phyloP scores from a whole-genome alignment of 2,329 filamentous ascomycete genomes.

The Chaetomium olivaceum region DNA sequence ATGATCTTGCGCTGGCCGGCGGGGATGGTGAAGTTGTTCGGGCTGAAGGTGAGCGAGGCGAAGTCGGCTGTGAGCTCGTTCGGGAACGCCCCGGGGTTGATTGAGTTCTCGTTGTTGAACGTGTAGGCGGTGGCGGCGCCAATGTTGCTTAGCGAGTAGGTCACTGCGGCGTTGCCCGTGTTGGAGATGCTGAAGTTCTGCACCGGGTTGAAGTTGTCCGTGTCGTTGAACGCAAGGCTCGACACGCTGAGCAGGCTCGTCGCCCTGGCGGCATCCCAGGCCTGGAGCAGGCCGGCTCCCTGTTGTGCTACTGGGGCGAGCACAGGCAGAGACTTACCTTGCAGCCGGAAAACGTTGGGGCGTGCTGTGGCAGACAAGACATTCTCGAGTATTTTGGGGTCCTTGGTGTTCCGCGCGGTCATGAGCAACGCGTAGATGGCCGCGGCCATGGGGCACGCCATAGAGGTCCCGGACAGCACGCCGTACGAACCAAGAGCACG shows the following conservation, averaged over 20 bases:
- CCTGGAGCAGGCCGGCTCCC: slow-evolving; percentile 61
- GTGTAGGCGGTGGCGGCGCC: slow-evolving; percentile 58
- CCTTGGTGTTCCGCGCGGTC: slow-evolving; percentile 52
- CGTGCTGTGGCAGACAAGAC: slow-evolving; percentile 52
- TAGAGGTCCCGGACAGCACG: slow-evolving; percentile 55
- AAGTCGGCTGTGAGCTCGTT: slow-evolving; percentile 45
- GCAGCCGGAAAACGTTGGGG: slow-evolving; percentile 52
- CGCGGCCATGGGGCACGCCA: slow-evolving; percentile 53
- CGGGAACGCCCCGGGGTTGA: slow-evolving; percentile 47
- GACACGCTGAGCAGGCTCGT: slow-evolving; percentile 55
- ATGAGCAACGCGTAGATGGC: slow-evolving; percentile 57
- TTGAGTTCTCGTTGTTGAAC: slow-evolving; percentile 40
- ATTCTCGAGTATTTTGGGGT: slow-evolving; percentile 52
- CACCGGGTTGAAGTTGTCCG: slow-evolving; percentile 52
- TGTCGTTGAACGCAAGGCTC: slow-evolving; percentile 66
- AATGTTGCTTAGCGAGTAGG: slow-evolving; percentile 54
- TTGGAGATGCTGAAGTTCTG: slow-evolving; percentile 59
- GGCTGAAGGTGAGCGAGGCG: slow-evolving; percentile 46
- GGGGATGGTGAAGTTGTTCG: slow-evolving; percentile 45
- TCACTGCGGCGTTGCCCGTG: slow-evolving; percentile 48
- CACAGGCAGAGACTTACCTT: slow-evolving; percentile 38
- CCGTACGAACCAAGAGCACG: slow-evolving; percentile 45
- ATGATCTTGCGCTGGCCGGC: slow-evolving; percentile 48
- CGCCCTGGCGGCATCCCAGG: slow-evolving; percentile 58
- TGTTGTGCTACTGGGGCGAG: slow-evolving; percentile 61